These are phyloP conservation scores for Kodamaea fukazawae DNA, from an alignment of 805 yeast genomes.

Conservation along the genomic window DNA sequence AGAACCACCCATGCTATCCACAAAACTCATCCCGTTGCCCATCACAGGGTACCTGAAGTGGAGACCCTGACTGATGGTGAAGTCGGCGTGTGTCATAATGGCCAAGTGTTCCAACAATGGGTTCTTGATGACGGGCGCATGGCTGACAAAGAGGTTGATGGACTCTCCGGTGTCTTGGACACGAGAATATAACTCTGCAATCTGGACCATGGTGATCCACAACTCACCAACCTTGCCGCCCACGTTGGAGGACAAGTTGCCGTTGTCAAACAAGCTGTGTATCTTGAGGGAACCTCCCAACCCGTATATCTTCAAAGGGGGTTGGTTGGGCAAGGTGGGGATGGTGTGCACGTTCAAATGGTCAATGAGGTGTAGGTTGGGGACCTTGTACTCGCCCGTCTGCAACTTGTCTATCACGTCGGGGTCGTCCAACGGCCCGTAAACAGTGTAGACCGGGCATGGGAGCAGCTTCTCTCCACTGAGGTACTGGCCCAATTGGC, in stretches of 20 bases:
- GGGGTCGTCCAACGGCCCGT: conserved; percentile 75
- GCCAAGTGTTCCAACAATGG: conserved; percentile 68
- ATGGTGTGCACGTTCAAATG: conserved; percentile 50
- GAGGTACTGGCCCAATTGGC: conserved; percentile 22
- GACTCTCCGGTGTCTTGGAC: conserved; percentile 9
- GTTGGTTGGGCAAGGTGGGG: conserved; percentile 41
- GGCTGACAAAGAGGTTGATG: conserved; percentile 61
- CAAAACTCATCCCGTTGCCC: conserved; percentile 65
- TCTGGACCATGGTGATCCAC: conserved; percentile 71
- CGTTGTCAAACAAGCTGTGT: conserved; percentile 60
- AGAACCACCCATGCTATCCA: conserved; percentile 43
- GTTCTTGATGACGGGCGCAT: conserved; percentile 69
- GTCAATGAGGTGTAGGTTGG: conserved; percentile 61
- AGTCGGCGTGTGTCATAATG: conserved; percentile 64
- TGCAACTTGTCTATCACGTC: conserved; percentile 61
- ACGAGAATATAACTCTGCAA: conserved; percentile 54
- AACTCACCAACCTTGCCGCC: conserved; percentile 51
- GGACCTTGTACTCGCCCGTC: conserved; percentile 48
- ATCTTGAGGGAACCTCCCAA: conserved; percentile 69
- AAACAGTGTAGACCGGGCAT: conserved; percentile 75
- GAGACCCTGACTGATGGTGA: conserved; percentile 67
- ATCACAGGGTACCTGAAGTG: conserved; percentile 70
- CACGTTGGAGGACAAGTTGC: conserved; percentile 16
- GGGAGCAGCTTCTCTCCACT: conserved; percentile 38
- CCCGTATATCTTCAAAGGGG: conserved; percentile 56